Conservation (phyloP, 148 eudicot genomes). For the Rhododendron simsii region DNA sequence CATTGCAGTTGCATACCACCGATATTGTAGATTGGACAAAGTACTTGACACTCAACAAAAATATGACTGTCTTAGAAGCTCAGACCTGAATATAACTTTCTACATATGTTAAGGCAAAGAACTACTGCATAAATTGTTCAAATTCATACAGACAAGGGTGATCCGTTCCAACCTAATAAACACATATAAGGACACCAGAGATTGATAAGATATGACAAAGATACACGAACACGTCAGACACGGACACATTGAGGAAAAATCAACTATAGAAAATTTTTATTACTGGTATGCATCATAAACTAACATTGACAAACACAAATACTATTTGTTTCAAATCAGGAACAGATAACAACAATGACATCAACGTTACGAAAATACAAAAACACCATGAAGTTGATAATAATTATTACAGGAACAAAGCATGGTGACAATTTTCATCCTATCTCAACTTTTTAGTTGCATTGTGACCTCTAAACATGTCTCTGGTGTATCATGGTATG, state of each 20-base stretch:
- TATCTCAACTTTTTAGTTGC: background rate
- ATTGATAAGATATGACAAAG: background rate
- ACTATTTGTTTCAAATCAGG: background rate
- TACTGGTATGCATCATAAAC: background rate
- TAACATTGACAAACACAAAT: background rate
- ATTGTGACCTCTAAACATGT: background rate
- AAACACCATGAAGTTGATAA: background rate
- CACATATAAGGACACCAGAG: background rate
- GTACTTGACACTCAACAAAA: background rate
- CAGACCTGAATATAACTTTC: background rate
- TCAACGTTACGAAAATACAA: background rate
- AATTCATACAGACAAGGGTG: background rate
- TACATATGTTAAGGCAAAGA: background rate
- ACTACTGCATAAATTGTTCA: background rate
- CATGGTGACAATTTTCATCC: background rate
- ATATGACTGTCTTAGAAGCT: background rate
- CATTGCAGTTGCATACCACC: background rate
- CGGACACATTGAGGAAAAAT: background rate
- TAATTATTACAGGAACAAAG: background rate
- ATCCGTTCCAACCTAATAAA: background rate
- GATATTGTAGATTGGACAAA: background rate
- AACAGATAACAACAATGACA: background rate
- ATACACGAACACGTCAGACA: background rate
- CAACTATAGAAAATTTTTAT: background rate
- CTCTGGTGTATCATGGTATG: background rate